phyloP scores from a whole-genome alignment of 306 rosid species.

The Leucaena leucocephala region DNA sequence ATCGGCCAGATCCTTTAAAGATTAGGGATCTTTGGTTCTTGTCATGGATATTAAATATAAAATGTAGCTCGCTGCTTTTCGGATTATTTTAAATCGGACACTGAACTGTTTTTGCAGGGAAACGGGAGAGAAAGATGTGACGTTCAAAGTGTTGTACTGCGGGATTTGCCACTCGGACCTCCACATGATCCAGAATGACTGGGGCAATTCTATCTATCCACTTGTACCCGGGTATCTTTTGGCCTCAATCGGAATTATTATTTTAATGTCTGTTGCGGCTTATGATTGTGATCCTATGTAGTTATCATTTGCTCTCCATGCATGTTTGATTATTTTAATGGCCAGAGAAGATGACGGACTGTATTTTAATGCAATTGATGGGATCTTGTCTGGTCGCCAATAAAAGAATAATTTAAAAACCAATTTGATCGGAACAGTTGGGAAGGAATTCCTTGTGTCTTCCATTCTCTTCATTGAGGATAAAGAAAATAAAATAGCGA shows the following conservation, averaged over 20 bases:
- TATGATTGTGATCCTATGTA: neutral
- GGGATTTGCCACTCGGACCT: conserved; percentile 53
- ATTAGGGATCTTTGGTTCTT: neutral
- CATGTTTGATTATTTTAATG: neutral
- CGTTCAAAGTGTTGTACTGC: conserved; percentile 36
- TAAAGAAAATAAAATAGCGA: neutral
- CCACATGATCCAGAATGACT: conserved; percentile 43
- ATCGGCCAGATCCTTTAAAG: too few relatives aligned
- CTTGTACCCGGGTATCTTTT: conserved; percentile 44
- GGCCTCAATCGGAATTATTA: neutral
- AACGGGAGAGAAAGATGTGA: conserved; percentile 44
- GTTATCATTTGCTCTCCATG: neutral
- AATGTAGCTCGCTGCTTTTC: neutral
- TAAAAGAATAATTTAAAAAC: neutral
- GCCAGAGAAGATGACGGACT: neutral
- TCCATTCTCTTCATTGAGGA: neutral
- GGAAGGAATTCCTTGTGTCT: neutral
- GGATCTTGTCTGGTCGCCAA: neutral
- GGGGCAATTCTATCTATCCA: conserved; percentile 39
- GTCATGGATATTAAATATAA: neutral
- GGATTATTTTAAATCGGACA: too few relatives aligned
- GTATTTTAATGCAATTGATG: neutral
- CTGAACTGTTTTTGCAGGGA: conserved; percentile 26
- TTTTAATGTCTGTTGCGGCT: neutral
- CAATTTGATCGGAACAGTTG: neutral